Evolutionary conservation across 2,329 filamentous ascomycete genomes (phyloP).

Genomic region (Nemania diffusa): DNA sequence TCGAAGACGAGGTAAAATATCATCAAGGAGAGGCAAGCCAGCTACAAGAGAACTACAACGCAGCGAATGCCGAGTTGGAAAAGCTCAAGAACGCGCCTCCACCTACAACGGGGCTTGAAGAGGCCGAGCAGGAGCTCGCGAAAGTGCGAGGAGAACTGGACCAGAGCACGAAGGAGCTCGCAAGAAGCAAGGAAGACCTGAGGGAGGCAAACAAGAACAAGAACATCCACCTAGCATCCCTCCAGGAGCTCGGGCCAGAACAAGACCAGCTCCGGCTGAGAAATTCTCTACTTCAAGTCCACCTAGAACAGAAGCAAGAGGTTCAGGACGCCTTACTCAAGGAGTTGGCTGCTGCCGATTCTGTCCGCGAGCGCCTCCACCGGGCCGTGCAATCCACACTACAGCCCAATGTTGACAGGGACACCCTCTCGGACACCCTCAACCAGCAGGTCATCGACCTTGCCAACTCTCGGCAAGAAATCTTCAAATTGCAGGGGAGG

Average conservation of each 20-base stretch:
- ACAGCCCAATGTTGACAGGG: not conserved
- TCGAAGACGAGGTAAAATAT: no score
- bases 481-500: not conserved
- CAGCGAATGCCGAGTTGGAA: no score
- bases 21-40: no score
- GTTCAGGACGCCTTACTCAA: not conserved
- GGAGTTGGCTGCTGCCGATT: not conserved
- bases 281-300: no score
- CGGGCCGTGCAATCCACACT: not conserved
- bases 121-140: not conserved
- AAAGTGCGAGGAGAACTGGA: not conserved
- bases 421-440: not conserved
- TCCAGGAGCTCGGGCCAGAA: no score
- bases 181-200: not conserved
- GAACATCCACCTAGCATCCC: no score
- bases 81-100: no score
- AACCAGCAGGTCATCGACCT: not conserved
- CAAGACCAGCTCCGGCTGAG: no score
- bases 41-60: no score
- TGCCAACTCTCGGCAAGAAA: not conserved
- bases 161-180: not conserved
- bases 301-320: not conserved
- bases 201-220: no score
- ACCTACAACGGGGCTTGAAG: no score
- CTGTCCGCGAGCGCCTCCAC: not conserved